These are phyloP conservation scores for Gamarada debralockiae DNA, from an alignment of 495 filamentous ascomycete genomes.

Conservation along the genomic window DNA sequence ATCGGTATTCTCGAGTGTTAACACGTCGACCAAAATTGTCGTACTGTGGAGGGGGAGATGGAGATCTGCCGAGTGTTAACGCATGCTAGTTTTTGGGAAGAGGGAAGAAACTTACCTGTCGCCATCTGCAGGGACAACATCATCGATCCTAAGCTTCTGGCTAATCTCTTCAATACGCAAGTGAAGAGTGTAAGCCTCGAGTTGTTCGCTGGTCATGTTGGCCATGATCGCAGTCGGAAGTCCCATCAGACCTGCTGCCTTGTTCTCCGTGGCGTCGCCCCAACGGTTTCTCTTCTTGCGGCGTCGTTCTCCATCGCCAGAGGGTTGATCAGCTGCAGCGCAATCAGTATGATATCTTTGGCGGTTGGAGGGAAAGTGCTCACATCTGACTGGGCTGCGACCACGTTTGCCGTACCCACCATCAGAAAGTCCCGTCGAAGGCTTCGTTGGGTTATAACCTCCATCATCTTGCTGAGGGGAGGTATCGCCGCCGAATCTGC, in stretches of 20 bases:
- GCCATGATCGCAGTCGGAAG: constrained; percentile 93
- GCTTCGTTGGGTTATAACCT: constrained; percentile 49
- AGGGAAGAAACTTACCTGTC: constrained; percentile 64
- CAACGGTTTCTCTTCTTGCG: constrained; percentile 98
- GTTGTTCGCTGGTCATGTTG: constrained; percentile 95
- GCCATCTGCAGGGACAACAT: constrained; percentile 92
- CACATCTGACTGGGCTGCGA: constrained; percentile 56
- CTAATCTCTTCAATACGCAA: constrained; percentile 97
- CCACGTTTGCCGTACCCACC: constrained; percentile 60
- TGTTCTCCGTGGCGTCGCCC: constrained; percentile 95
- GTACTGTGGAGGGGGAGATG: constrained; percentile 93
- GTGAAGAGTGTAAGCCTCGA: constrained; percentile 93
- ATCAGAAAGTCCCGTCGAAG: constrained; percentile 39
- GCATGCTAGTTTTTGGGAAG: constrained; percentile 8
- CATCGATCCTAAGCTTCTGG: constrained; percentile 96
- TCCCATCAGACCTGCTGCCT: constrained; percentile 96
- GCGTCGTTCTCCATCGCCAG: constrained; percentile 63
- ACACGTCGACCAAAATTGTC: constrained; percentile 98
- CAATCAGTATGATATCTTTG: constrained; percentile 7
- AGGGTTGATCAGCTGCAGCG: constrained; percentile 37
- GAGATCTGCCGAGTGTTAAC: constrained; percentile 59
- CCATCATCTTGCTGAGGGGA: constrained; percentile 44
- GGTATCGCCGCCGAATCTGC: constrained; percentile 68
- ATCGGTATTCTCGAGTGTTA: constrained; percentile 96
- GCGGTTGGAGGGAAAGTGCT: constrained; percentile 23